Base-by-base conservation (phyloP, 2,329 filamentous ascomycete genomes). In the Hypoxylon sp. region DNA sequence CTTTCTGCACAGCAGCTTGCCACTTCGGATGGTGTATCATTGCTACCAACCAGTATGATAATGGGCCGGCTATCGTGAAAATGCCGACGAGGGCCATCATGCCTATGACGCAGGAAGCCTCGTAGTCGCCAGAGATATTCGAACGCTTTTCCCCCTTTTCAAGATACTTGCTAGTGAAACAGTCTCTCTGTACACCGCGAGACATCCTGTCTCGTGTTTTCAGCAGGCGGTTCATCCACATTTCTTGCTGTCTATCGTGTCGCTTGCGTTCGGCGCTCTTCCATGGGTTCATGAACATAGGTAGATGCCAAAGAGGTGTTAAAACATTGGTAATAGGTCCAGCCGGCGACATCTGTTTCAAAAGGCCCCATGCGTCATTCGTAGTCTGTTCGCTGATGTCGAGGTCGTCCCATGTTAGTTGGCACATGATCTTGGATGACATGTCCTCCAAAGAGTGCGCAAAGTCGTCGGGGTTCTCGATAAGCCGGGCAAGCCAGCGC, bases 311-410 rank as follows among this genome's bases (percentile, higher is more conserved):
- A 0, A 88, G 79, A 3, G 84, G 85, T 2, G 85, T 86, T 43
- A 87, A 58, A 3, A 87, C 81, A 65, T 87, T 87, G n/a, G 85
- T 87, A 68, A 88, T 84, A 1, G 85, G 85, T 0, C 85, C 85
- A 25, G 85, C 85, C 0, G 85, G 85, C 1, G 85, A 87, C 85
- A 88, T 87, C 59, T 87, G 85, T 3, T 81, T 86, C 14, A 87
- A 77, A 0, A 87, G 78, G n/a, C 85, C 85, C 85, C 84, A 87
- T 1, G 85, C 85, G 65, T 82, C 84, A 51, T 81, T 81, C 9
- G 81, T 85, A 65, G 67, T 83, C 81, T 56, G 32, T 17, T 81
- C 77, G 74, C 84, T 86, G 41, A 85, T 72, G 45, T 75, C 77
- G 5, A 82, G 79, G 58, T 87, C 83, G 63, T 86, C 85, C 85